phyloP scores from a whole-genome alignment of 306 rosid genomes.

The Lathyrus oleraceus region DNA sequence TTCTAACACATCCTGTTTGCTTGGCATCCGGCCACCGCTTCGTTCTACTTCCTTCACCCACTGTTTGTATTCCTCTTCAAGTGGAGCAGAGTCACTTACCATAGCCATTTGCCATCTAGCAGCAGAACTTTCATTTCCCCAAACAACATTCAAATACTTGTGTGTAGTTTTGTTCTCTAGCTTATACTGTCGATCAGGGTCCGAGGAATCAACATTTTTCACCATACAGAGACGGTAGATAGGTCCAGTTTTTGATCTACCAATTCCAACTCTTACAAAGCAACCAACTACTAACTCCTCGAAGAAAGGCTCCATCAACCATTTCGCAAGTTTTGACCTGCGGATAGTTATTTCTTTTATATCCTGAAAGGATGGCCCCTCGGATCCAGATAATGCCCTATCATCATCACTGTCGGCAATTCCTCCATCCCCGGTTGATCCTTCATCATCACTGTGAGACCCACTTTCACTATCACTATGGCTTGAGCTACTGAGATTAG shows the following conservation, averaged over 20 bases:
- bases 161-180: slow-evolving; percentile 77
- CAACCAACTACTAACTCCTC: slow-evolving; percentile 95
- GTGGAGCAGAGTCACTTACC: slow-evolving; percentile 80
- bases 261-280: slow-evolving; percentile 97
- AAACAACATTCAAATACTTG: slow-evolving; percentile 81
- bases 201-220: slow-evolving; percentile 85
- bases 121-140: slow-evolving; percentile 93
- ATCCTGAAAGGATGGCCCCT: slow-evolving; percentile 70
- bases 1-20: slow-evolving; percentile 60
- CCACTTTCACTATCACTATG: slow-evolving; percentile 85
- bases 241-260: slow-evolving; percentile 80
- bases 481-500: slow-evolving; percentile 73
- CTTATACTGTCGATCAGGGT: slow-evolving; percentile 75
- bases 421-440: slow-evolving; percentile 70
- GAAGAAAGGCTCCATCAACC: slow-evolving; percentile 97
- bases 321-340: slow-evolving; percentile 83
- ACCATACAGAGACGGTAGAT: slow-evolving; percentile 91
- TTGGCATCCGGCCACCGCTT: slow-evolving; percentile 77
- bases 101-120: slow-evolving; percentile 99
- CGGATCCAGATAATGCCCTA: slow-evolving; percentile 53
- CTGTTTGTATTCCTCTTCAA: slow-evolving; percentile 83
- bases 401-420: slow-evolving; percentile 85
- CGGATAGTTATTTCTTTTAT: slow-evolving; percentile 82
- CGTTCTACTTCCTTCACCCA: slow-evolving; percentile 91
- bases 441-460: slow-evolving; percentile 79